Base-by-base conservation (phyloP, 1,284 basidiomycete genomes). In the Wallemia hederae region DNA sequence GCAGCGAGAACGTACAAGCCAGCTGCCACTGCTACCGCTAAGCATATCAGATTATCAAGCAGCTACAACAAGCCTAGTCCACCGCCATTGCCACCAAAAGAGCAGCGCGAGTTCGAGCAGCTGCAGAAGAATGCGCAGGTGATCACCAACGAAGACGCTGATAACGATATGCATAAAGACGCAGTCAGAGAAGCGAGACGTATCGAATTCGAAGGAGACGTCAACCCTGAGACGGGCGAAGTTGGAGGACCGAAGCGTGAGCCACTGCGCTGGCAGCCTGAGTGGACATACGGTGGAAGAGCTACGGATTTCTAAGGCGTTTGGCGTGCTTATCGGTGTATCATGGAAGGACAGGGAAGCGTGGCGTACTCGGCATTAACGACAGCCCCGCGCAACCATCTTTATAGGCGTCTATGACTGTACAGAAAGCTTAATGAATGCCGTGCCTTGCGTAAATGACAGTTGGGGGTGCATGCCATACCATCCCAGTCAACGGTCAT, bases 101-200 rank as follows among this genome's bases (percentile, higher is more conserved):
- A 82, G 62, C 83, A 86, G 66, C 76, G 76, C 31, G 82, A 85
- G 68, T 86, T 86, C 62, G 82, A 86, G 66, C 75, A 79, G 24
- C 79, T 81, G 62, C 77, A 80, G 55, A 72, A 71, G 29, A 79
- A 79, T 0, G 68, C 69, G 34, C 64, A 68, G 59, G 64, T 17
- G 14, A 22, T 11, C 3, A 11, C 39, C 22, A 22, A 15, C 39
- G 5, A n/a, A n/a, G 39, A n/a, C 3, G 19, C 11, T 49, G n/a
- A 49, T 22, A 49, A 49, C 22, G 39, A 49, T 22, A 11, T 49
- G 19, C 39, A 49, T 49, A 49, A 22, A 49, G 39, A 49, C 22
- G 39, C 39, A 9, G 39, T 49, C n/a, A 49, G 39, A 49, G 39
- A 49, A n/a, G 39, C 39, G 11, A 49, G 19, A n/a, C 39, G 39